Percentiles rank a stretch among this genome's conserved stretches.
Evolutionary conservation across 2,329 filamentous ascomycete species (phyloP).

Genomic region (Colletotrichum truncatum): DNA sequence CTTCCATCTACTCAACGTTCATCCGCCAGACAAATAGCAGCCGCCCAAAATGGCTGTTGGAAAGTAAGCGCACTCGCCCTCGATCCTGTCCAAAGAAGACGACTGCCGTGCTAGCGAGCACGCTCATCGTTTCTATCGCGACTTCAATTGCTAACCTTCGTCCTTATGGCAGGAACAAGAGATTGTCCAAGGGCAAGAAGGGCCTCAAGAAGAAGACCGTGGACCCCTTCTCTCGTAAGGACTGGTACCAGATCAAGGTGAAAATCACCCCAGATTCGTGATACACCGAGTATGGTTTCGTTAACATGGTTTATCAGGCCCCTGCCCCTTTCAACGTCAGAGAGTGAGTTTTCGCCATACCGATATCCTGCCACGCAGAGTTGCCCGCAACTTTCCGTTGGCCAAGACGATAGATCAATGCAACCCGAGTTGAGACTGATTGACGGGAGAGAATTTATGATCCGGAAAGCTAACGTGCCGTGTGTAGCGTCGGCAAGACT

Average conservation of each 20-base stretch:
- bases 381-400: no score
- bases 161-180: conserved; percentile 84
- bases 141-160: conserved; percentile 33
- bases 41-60: conserved; percentile 66
- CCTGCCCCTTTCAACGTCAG: conserved; percentile 94
- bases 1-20: conserved; percentile 53
- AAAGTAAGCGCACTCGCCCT: conserved; percentile 58
- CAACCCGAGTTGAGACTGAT: no score
- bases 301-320: conserved; percentile 64
- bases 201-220: conserved; percentile 99
- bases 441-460: no score
- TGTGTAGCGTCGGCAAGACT: conserved; percentile 93
- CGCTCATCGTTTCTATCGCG: conserved; percentile 14
- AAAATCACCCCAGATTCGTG: conserved; percentile 34
- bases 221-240: conserved; percentile 98
- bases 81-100: background rate
- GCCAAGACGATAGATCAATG: no score
- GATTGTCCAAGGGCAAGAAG: conserved; percentile 99
- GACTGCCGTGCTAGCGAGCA: background rate
- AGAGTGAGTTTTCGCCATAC: conserved; percentile 77
- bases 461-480: no score
- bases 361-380: background rate
- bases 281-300: background rate
- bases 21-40: conserved; percentile 56
- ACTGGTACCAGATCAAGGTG: conserved; percentile 98